These are phyloP conservation scores for Raphanus raphanistrum DNA, from an alignment of 345 rosid species.

Conservation along the genomic window DNA sequence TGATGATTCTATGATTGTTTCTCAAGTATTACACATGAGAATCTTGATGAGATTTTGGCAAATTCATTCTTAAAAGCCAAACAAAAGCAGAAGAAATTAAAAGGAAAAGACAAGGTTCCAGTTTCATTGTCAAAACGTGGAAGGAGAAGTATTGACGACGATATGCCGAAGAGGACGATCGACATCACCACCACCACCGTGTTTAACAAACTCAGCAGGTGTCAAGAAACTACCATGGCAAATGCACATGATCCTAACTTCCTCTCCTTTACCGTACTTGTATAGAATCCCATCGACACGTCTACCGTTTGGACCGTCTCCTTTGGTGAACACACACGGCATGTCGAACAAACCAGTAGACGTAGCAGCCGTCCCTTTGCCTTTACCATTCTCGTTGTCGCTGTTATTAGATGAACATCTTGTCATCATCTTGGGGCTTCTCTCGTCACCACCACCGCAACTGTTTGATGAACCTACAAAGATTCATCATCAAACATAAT, in stretches of 20 bases:
- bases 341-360: conserved; percentile 46
- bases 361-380: conserved; percentile 38
- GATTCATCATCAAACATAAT: not conserved
- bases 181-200: conserved; percentile 71
- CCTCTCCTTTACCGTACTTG: conserved; percentile 65
- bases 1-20: conserved; percentile 27
- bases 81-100: conserved; percentile 10
- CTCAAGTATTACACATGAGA: conserved; percentile 23
- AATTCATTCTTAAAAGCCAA: conserved; percentile 25
- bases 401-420: conserved; percentile 33
- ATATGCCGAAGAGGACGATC: conserved; percentile 77
- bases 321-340: conserved; percentile 85
- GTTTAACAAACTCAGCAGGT: conserved; percentile 81
- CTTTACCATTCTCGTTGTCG: conserved; percentile 33
- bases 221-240: conserved; percentile 78
- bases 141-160: conserved; percentile 59
- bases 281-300: conserved; percentile 71
- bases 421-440: conserved; percentile 33
- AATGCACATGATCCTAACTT: conserved; percentile 75
- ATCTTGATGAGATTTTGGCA: conserved; percentile 34
- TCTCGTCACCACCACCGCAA: conserved; percentile 12
- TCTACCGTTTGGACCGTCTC: conserved; percentile 65
- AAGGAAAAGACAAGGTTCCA: not conserved
- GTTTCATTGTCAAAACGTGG: conserved; percentile 27
- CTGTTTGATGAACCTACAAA: conserved; percentile 44